Percentiles rank a stretch among this genome's conserved stretches.
Conservation (phyloP, 768 basidiomycete genomes). For the Russula ochroleuca region DNA sequence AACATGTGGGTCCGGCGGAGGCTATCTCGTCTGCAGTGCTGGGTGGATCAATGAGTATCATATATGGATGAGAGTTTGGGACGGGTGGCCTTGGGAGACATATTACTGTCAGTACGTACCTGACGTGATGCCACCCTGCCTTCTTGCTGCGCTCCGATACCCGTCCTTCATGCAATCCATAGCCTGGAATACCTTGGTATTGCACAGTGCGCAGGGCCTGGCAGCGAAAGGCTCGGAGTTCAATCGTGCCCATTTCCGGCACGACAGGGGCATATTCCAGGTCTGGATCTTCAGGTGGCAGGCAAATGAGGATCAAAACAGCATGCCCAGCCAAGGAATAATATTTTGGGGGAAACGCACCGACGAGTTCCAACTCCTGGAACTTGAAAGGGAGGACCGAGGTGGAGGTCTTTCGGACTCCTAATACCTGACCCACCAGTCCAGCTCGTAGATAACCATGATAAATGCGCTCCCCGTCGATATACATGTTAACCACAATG, state of each 20-base stretch:
- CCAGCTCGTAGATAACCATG: neutral
- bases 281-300: conserved; percentile 15
- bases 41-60: neutral
- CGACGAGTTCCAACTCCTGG: conserved; percentile 15
- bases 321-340: neutral
- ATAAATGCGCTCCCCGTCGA: conserved; percentile 6
- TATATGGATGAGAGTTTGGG: neutral
- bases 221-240: conserved; percentile 16
- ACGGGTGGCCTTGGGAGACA: neutral
- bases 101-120: conserved; percentile 8
- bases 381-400: conserved; percentile 18
- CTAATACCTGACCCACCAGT: neutral
- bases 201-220: no score
- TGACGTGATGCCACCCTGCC: conserved; percentile 22
- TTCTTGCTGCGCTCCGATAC: conserved; percentile 23
- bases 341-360: neutral
- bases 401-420: neutral
- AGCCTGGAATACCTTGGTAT: rapidly evolving
- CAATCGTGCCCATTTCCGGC: conserved; percentile 18
- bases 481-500: neutral
- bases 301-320: neutral
- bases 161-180: conserved; percentile 1
- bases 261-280: conserved; percentile 12
- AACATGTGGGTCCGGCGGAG: neutral
- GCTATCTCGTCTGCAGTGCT: conserved; percentile 18